These are phyloP conservation scores for Trypethelium eluteriae DNA, from an alignment of 495 filamentous ascomycete species.

Conservation along the genomic window DNA sequence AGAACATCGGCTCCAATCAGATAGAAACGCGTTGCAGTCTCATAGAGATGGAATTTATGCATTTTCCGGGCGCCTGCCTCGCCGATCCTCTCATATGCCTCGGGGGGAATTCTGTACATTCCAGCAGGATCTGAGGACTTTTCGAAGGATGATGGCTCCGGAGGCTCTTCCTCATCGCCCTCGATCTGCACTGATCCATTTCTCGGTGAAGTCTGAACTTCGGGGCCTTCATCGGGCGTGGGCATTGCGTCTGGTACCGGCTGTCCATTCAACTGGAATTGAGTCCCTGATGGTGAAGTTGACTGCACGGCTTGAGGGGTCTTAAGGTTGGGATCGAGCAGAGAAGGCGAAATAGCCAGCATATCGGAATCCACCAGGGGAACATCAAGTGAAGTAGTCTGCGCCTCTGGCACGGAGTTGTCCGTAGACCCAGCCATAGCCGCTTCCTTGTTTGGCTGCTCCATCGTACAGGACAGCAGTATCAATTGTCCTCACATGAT, in stretches of 20 bases:
- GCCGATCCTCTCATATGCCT: constrained; percentile 49
- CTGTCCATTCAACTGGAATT: constrained; percentile 1
- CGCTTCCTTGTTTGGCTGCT: constrained; percentile 11
- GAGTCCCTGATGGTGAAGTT: constrained; percentile 5
- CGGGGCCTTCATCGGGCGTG: constrained; percentile 43
- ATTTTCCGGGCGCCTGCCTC: constrained; percentile 73
- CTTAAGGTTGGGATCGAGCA: constrained; percentile 4
- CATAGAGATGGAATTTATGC: constrained; percentile 93
- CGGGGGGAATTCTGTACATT: constrained; percentile 37
- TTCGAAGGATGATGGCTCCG: constrained; percentile 55
- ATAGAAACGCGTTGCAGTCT: constrained; percentile 87
- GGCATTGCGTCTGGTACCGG: constrained; percentile 1
- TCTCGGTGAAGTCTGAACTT: constrained; percentile 19
- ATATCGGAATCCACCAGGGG: not conserved
- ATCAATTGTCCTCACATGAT: not conserved
- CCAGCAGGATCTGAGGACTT: constrained; percentile 51
- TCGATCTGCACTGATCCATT: constrained; percentile 21
- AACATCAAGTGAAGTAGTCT: constrained; percentile 1
- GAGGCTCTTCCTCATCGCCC: constrained; percentile 31
- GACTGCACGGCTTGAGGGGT: not conserved
- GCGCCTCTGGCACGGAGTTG: not conserved
- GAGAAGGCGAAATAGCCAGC: constrained; percentile 1
- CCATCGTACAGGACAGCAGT: not conserved
- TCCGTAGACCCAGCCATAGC: not conserved
- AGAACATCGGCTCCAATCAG: constrained; percentile 84